phyloP scores from a whole-genome alignment of 108 stramenopile genomes.

The Skeletonema tropicum region DNA sequence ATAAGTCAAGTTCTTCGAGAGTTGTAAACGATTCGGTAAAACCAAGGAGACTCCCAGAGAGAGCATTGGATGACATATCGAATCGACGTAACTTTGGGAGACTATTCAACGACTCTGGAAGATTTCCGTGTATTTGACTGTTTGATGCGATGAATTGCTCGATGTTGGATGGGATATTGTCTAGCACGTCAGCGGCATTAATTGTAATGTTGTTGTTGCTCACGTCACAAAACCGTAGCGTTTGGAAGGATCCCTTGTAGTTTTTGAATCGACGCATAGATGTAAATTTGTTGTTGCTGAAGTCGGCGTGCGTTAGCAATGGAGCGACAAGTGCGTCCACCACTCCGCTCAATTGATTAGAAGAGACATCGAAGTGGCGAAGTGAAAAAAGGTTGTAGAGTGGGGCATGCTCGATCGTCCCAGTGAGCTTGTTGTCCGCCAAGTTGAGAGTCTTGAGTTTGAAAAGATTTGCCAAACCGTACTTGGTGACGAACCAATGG shows the following conservation, averaged over 20 bases:
- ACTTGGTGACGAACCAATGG: too few species aligned
- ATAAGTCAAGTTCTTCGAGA: constrained; percentile 3
- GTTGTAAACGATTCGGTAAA: not conserved
- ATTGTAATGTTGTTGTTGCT: constrained; percentile 50
- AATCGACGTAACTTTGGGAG: constrained; percentile 5
- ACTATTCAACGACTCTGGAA: constrained; percentile 3
- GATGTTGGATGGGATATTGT: constrained; percentile 26
- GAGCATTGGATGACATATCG: constrained; percentile 4
- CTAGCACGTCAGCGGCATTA: constrained; percentile 6
- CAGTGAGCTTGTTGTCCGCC: constrained; percentile 17
- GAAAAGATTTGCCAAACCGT: not conserved
- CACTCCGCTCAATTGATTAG: constrained; percentile 14
- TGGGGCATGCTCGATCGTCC: constrained; percentile 35
- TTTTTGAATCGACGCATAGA: constrained; percentile 58
- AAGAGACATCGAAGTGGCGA: constrained; percentile 19
- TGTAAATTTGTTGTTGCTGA: constrained; percentile 53
- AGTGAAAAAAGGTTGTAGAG: constrained; percentile 51
- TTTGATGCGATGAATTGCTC: constrained; percentile 8
- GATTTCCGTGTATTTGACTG: constrained; percentile 7
- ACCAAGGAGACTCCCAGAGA: constrained; percentile 28
- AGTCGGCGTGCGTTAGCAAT: constrained; percentile 43
- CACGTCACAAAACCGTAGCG: constrained; percentile 42
- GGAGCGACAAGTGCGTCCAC: constrained; percentile 67
- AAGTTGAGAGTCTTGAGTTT: constrained; percentile 25
- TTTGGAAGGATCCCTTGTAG: constrained; percentile 29